These are phyloP conservation scores for Nemania abortiva DNA, from an alignment of 2,329 filamentous ascomycete genomes.

Conservation along the genomic window DNA sequence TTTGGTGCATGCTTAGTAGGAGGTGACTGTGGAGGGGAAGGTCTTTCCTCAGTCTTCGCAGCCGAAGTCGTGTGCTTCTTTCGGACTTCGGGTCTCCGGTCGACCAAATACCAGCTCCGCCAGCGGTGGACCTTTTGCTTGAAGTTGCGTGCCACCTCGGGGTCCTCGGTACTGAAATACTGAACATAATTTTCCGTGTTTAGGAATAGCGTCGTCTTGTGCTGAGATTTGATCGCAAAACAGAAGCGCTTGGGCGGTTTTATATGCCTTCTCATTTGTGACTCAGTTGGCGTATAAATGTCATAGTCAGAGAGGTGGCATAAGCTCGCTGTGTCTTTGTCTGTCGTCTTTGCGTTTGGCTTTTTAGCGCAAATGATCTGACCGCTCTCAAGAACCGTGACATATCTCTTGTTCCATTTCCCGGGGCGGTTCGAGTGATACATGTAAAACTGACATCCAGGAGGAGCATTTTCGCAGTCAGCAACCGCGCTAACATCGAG, in stretches of 20 bases:
- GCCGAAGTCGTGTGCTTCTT: slow-evolving; percentile 49
- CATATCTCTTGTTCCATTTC: slow-evolving; percentile 88
- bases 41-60: slow-evolving; percentile 45
- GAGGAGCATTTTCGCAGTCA: slow-evolving; percentile 67
- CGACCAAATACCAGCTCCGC: slow-evolving; percentile 92
- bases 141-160: slow-evolving; percentile 74
- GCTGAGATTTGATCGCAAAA: slow-evolving; percentile 91
- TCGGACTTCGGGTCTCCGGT: slow-evolving; percentile 64
- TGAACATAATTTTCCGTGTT: slow-evolving; percentile 89
- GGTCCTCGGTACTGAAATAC: slow-evolving; percentile 87
- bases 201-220: slow-evolving; percentile 86
- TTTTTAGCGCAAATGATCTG: slow-evolving; percentile 81
- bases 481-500: slow-evolving; percentile 76
- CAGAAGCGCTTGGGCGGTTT: slow-evolving; percentile 88
- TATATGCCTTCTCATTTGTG: slow-evolving; percentile 75
- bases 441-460: slow-evolving; percentile 76
- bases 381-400: slow-evolving; percentile 79
- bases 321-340: slow-evolving; percentile 76
- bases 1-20: slow-evolving; percentile 46
- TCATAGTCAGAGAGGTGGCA: slow-evolving; percentile 95
- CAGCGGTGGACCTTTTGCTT: slow-evolving; percentile 79
- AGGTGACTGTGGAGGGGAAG: slow-evolving; percentile 49
- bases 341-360: slow-evolving; percentile 64
- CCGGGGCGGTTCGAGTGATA: slow-evolving; percentile 84
- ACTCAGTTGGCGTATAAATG: slow-evolving; percentile 81